Base-by-base conservation (phyloP, 345 rosid genomes). In the Acer campestre region DNA sequence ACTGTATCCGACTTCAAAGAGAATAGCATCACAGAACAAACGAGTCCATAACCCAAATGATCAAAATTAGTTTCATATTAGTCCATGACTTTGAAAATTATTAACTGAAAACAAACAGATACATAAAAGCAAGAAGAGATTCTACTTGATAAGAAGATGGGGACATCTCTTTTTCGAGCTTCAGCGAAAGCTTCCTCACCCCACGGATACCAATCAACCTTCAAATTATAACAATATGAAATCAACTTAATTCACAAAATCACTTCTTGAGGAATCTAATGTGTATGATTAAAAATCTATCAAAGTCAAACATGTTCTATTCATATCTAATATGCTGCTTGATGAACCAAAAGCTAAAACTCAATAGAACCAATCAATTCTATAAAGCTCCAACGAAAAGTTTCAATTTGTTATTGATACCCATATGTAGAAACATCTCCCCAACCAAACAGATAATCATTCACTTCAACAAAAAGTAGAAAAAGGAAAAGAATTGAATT, bases 191-290 rank as follows among this genome's bases (percentile, higher is more conserved):
- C 99, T 81, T 92, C 96, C 49, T 92, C 97, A 27, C 94, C 90
- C 99, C 98, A 95, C 71, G 97, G 97, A 80, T 90, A 89, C 99
- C 98, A 91, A 85, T 92, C 85, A 75, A 95, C 98, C 98, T 95
- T 82, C 76, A 76, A 14, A 63, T n/a, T 3, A 46, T 8, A 62
- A 40, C 17, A 72, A 35, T 14, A 58, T 38, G 53, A 22, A 71
- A 38, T 35, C 49, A 42, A 42, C 49, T 40, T 64, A 62, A 42
- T 18, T 5, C 42, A 29, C 4, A 29, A 1, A 42, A 42, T 42
- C 46, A 42, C 46, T 42, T 42, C 11, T 42, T 42, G 17, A 11
- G 18, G 20, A 63, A 64, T 12, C 67, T 61, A 62, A 62, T 62
- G n/a, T 25, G 14, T 62, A 4, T 10, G 5, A 35, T 38, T 18